A percentile compares a stretch with the other conserved stretches of the same genome.
Conservation (phyloP, 2,329 filamentous ascomycete species). For the Trichoderma afroharzianum region DNA sequence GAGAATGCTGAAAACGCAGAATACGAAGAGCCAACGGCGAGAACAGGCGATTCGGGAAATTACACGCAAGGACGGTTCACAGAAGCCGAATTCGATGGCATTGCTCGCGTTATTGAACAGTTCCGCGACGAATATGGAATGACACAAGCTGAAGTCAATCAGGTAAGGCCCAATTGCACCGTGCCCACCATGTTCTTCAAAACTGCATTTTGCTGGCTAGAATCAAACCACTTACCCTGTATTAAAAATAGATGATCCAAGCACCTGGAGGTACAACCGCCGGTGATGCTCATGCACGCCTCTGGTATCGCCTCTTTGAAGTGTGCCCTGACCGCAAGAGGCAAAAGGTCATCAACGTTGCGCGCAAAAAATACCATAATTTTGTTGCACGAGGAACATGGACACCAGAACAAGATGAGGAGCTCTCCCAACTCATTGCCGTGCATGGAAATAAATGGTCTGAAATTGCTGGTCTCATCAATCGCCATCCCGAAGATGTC, state of each 20-base stretch:
- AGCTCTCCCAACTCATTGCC: slow-evolving; percentile 35
- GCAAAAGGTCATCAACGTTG: slow-evolving; percentile 52
- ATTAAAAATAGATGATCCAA: slow-evolving; percentile 34
- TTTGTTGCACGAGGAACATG: slow-evolving; percentile 52
- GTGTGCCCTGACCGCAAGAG: slow-evolving; percentile 49
- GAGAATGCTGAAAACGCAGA: slow-evolving; percentile 22
- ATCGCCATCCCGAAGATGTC: slow-evolving; percentile 62
- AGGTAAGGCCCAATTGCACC: slow-evolving; percentile 28
- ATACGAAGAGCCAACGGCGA: slow-evolving; percentile 15
- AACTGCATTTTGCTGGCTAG: neutral
- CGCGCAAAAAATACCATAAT: slow-evolving; percentile 63
- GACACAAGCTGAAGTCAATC: slow-evolving; percentile 46
- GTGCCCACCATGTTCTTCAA: neutral
- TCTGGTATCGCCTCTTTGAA: slow-evolving; percentile 50
- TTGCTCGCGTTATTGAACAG: slow-evolving; percentile 40
- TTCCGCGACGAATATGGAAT: slow-evolving; percentile 44
- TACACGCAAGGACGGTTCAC: slow-evolving; percentile 42
- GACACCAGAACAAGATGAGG: slow-evolving; percentile 36
- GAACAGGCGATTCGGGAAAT: slow-evolving; percentile 22
- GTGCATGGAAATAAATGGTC: slow-evolving; percentile 54
- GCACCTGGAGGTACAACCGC: slow-evolving; percentile 34
- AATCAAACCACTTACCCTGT: slow-evolving; percentile 2
- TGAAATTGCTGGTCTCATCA: slow-evolving; percentile 57
- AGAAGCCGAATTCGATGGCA: slow-evolving; percentile 40
- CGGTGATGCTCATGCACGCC: slow-evolving; percentile 36